Conservation (phyloP, 2,329 filamentous ascomycete species). For the Hirsutella rhossiliensis region DNA sequence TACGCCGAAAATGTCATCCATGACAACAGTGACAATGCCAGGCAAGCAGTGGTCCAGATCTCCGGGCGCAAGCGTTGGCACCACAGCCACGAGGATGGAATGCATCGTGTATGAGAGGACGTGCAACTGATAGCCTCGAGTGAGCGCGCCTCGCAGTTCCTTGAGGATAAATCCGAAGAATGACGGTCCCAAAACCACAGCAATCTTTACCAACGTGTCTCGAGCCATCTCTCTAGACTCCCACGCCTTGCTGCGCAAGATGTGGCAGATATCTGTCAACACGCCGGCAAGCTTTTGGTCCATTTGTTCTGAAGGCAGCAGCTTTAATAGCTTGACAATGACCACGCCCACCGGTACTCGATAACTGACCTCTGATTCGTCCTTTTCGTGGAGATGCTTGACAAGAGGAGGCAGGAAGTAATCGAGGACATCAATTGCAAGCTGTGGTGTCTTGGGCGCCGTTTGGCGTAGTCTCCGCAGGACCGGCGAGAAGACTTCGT, state of each 20-base stretch:
- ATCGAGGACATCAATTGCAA: constrained; percentile 59
- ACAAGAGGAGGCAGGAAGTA: constrained; percentile 69
- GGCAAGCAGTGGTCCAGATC: constrained; percentile 81
- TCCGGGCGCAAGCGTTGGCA: constrained; percentile 63
- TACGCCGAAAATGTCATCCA: constrained; percentile 94
- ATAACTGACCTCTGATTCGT: constrained; percentile 86
- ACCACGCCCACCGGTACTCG: constrained; percentile 85
- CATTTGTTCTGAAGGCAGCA: constrained; percentile 64
- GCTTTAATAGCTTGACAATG: constrained; percentile 72
- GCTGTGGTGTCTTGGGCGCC: constrained; percentile 53
- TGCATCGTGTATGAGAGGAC: constrained; percentile 93
- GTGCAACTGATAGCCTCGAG: constrained; percentile 83
- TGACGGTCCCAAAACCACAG: constrained; percentile 63
- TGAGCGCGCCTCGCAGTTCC: constrained; percentile 72
- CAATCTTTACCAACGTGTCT: constrained; percentile 76
- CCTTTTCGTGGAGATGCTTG: constrained; percentile 85
- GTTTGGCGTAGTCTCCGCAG: constrained; percentile 44
- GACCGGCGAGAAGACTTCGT: constrained; percentile 9
- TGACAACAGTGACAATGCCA: constrained; percentile 69
- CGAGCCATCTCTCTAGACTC: constrained; percentile 86
- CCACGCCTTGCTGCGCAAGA: constrained; percentile 77
- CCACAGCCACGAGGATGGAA: constrained; percentile 68
- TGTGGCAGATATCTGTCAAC: constrained; percentile 84
- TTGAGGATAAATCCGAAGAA: constrained; percentile 92
- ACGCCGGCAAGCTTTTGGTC: constrained; percentile 67